These are phyloP conservation scores for Rehmannia glutinosa DNA, from an alignment of 257 asterid genomes.

Conservation along the genomic window DNA sequence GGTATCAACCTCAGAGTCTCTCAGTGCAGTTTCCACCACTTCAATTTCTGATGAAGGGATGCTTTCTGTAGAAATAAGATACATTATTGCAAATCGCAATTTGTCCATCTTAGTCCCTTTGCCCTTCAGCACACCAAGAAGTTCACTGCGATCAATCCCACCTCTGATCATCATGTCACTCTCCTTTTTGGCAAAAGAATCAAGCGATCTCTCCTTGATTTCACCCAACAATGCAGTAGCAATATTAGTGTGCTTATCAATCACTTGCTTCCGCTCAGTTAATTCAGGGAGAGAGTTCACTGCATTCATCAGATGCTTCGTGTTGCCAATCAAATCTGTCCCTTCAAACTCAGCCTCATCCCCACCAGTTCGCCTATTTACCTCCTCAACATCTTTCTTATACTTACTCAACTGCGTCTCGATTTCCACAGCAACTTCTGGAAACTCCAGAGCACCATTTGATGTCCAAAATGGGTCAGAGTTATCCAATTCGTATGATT, in stretches of 20 bases:
- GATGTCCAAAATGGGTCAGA: conserved; percentile 87
- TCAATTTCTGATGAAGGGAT: conserved; percentile 75
- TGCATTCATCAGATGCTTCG: conserved; percentile 92
- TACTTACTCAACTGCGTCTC: conserved; percentile 80
- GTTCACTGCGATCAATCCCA: conserved; percentile 76
- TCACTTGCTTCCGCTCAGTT: conserved; percentile 82
- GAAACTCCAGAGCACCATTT: conserved; percentile 79
- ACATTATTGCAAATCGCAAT: conserved; percentile 32
- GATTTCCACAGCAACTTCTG: conserved; percentile 88
- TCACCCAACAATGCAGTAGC: conserved; percentile 70
- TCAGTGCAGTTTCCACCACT: conserved; percentile 69
- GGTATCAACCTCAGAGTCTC: conserved; percentile 83
- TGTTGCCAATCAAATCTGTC: conserved; percentile 79
- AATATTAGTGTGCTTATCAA: conserved; percentile 85
- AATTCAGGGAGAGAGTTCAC: conserved; percentile 93
- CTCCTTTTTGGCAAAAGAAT: conserved; percentile 83
- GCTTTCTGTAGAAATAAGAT: conserved; percentile 72
- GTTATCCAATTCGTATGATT: conserved; percentile 72
- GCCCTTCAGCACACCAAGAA: conserved; percentile 74
- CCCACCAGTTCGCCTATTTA: conserved; percentile 86
- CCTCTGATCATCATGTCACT: conserved; percentile 88
- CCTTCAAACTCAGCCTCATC: conserved; percentile 88
- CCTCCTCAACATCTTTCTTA: conserved; percentile 89
- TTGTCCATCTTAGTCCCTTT: conserved; percentile 64
- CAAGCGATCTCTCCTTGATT: conserved; percentile 41